Evolutionary conservation across 2,329 filamentous ascomycete genomes (phyloP).

Genomic region (Calonectria pteridis): DNA sequence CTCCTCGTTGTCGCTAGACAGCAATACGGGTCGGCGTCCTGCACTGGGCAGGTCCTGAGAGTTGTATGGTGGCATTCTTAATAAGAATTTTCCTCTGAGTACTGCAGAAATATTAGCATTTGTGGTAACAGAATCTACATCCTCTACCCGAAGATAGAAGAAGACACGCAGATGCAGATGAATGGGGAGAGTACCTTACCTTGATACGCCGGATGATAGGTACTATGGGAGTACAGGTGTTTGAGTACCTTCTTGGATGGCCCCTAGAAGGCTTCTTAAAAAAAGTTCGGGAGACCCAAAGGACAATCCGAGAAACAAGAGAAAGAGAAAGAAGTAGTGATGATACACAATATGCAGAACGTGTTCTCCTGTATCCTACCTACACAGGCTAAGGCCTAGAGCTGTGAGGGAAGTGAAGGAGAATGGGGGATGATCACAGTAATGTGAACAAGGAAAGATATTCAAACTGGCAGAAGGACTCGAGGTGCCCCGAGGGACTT

Average conservation of each 20-base stretch:
- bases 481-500: too few species aligned
- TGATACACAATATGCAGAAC: neutral
- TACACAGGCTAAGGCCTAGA: neutral
- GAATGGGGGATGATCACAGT: neutral
- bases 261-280: neutral
- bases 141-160: neutral
- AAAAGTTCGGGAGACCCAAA: neutral
- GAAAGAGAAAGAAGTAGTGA: neutral
- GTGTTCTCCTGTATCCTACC: neutral
- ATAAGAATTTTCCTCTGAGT: neutral
- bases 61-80: slow-evolving; percentile 9
- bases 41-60: neutral
- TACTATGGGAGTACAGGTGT: neutral
- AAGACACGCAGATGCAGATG: neutral
- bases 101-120: neutral
- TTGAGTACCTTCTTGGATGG: too few species aligned
- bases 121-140: neutral
- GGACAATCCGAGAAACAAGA: neutral
- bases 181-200: neutral
- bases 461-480: neutral
- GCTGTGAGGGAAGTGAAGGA: neutral
- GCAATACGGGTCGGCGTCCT: neutral
- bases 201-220: neutral
- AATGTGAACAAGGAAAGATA: neutral
- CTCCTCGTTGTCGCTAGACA: neutral